Conservation (phyloP, 106 monocot genomes). For the Narthecium ossifragum region DNA sequence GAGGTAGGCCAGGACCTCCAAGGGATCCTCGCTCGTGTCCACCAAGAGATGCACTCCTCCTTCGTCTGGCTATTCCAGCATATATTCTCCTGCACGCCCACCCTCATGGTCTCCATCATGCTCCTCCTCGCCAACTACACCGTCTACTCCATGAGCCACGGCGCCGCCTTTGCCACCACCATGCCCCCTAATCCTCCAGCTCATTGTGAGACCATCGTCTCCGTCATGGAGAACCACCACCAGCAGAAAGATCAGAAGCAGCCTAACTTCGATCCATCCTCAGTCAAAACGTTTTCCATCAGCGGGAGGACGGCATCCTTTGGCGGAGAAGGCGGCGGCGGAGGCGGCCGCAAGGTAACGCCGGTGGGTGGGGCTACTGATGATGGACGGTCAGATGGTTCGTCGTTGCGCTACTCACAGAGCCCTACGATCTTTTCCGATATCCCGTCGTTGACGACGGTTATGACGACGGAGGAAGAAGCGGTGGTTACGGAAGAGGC, state of each 20-base stretch:
- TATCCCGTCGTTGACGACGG: too few species aligned
- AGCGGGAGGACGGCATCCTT: conserved; percentile 27
- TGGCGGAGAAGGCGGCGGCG: conserved; percentile 28
- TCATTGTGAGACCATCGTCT: not conserved
- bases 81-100: conserved; percentile 59
- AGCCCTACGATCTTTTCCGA: not conserved
- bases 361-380: conserved; percentile 7
- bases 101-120: conserved; percentile 68
- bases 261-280: conserved; percentile 2
- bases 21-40: conserved; percentile 37
- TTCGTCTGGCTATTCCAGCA: conserved; percentile 83
- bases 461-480: conserved; percentile 4
- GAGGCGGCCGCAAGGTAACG: conserved; percentile 16
- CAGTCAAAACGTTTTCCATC: conserved; percentile 22
- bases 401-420: not conserved
- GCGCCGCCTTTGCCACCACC: conserved; percentile 24
- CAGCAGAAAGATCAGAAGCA: not conserved
- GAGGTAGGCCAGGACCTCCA: conserved; percentile 33
- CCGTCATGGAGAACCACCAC: not conserved
- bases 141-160: conserved; percentile 49
- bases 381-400: conserved; percentile 1
- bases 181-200: not conserved
- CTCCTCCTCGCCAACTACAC: conserved; percentile 80
- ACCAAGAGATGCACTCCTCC: conserved; percentile 58
- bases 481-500: not conserved